phyloP scores from a whole-genome alignment of 768 basidiomycete genomes.

The Xerocomellus intermedius region DNA sequence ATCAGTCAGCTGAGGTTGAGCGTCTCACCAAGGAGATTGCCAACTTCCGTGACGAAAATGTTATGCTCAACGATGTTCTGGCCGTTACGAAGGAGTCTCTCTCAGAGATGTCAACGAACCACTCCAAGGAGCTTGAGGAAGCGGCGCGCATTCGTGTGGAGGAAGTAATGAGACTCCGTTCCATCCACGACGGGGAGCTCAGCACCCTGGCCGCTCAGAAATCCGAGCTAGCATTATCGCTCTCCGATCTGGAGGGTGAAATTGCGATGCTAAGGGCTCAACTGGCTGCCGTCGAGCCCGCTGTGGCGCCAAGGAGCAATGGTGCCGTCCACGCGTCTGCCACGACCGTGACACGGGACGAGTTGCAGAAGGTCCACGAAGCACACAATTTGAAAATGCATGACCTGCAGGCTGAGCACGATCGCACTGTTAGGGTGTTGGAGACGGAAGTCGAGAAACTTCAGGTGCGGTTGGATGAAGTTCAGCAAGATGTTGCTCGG shows the following conservation, averaged over 20 bases:
- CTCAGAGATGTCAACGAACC: constrained; percentile 65
- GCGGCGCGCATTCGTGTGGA: constrained; percentile 67
- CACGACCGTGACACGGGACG: constrained; percentile 64
- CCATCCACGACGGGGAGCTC: constrained; percentile 61
- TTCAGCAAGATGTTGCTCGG: constrained; percentile 59
- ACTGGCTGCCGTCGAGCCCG: constrained; percentile 43
- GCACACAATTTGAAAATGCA: constrained; percentile 81
- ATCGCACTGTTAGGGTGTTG: constrained; percentile 51
- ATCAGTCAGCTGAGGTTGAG: constrained; percentile 54
- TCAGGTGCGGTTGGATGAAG: constrained; percentile 47
- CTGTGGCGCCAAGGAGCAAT: constrained; percentile 55
- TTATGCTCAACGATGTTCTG: constrained; percentile 63
- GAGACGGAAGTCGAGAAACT: constrained; percentile 58
- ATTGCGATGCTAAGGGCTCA: constrained; percentile 62
- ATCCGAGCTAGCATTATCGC: constrained; percentile 53
- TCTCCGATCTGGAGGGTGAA: constrained; percentile 80
- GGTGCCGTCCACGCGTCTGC: constrained; percentile 41
- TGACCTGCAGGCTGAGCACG: constrained; percentile 68
- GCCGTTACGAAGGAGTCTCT: constrained; percentile 69
- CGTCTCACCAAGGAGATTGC: constrained; percentile 59
- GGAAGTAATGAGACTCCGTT: constrained; percentile 62
- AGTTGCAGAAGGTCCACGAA: constrained; percentile 74
- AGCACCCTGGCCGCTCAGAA: constrained; percentile 56
- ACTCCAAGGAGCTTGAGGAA: constrained; percentile 72
- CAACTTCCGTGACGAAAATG: constrained; percentile 66